These are phyloP conservation scores for Epichloe sylvatica DNA, from an alignment of 2,329 filamentous ascomycete genomes.

Conservation along the genomic window DNA sequence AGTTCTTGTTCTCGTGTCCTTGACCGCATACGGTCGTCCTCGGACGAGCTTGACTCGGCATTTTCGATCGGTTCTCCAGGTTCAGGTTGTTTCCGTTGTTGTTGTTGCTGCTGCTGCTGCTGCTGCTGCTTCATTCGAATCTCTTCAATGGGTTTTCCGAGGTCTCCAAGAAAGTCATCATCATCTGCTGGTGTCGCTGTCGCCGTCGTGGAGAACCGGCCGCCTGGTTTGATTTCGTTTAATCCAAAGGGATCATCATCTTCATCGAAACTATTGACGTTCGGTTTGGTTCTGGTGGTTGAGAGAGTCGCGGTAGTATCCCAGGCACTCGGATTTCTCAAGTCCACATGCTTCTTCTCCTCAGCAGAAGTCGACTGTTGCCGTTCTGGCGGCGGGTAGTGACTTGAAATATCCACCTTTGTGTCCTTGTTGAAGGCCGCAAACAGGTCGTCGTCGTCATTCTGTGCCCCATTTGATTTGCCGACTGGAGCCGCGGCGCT, in stretches of 20 bases:
- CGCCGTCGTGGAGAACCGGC: conserved; percentile 14
- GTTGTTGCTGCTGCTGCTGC: background rate
- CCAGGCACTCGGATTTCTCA: conserved; percentile 43
- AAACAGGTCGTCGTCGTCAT: conserved; percentile 47
- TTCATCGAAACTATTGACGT: conserved; percentile 36
- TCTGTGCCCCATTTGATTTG: conserved; percentile 5
- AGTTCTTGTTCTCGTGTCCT: conserved; percentile 8
- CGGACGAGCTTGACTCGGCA: conserved; percentile 31
- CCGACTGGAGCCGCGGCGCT: conserved; percentile 12
- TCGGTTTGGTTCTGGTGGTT: background rate
- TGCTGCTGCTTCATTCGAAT: conserved; percentile 25
- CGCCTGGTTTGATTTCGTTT: conserved; percentile 40
- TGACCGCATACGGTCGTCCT: conserved; percentile 21
- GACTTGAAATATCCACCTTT: conserved; percentile 51
- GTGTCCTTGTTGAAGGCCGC: conserved; percentile 54
- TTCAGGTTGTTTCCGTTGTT: conserved; percentile 26
- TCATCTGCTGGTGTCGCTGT: conserved; percentile 32
- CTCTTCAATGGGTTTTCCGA: conserved; percentile 51
- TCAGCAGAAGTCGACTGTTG: conserved; percentile 33
- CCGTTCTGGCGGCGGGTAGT: conserved; percentile 42
- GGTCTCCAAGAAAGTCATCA: conserved; percentile 51
- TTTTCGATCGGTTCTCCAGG: conserved; percentile 43
- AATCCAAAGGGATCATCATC: conserved; percentile 87
- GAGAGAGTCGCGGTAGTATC: conserved; percentile 13
- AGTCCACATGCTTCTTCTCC: conserved; percentile 29